Conservation (phyloP, 495 filamentous ascomycete species). For the Stereocaulon alpinum region DNA sequence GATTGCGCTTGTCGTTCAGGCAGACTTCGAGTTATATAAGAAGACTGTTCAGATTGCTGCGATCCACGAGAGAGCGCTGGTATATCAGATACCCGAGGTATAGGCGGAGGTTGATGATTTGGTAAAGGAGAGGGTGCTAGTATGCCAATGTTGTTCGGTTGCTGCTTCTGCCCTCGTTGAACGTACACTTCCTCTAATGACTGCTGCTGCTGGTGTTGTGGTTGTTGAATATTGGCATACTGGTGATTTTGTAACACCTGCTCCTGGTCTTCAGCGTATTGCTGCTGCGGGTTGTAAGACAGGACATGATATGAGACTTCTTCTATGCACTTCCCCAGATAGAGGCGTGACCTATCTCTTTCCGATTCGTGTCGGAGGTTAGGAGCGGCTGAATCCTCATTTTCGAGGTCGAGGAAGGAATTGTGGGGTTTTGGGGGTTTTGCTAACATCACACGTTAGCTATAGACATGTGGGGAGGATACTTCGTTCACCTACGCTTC, state of each 20-base stretch:
- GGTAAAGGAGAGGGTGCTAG: slow-evolving; percentile 36
- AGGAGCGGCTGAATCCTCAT: slow-evolving; percentile 43
- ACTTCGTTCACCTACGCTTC: slow-evolving; percentile 22
- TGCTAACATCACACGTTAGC: slow-evolving; percentile 22
- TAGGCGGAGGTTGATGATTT: slow-evolving; percentile 37
- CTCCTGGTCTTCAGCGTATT: slow-evolving; percentile 31
- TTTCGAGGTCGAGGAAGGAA: slow-evolving; percentile 35
- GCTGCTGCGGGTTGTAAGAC: slow-evolving; percentile 36
- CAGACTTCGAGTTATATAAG: slow-evolving; percentile 22
- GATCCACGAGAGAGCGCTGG: slow-evolving; percentile 27
- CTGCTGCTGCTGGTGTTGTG: slow-evolving; percentile 22
- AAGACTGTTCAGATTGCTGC: slow-evolving; percentile 28
- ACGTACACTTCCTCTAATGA: slow-evolving; percentile 43
- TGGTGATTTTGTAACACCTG: slow-evolving; percentile 33
- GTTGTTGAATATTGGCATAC: slow-evolving; percentile 33
- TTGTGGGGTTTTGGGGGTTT: slow-evolving; percentile 32
- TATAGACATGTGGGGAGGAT: neutral
- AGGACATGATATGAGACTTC: slow-evolving; percentile 47
- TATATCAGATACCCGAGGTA: slow-evolving; percentile 37
- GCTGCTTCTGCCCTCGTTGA: slow-evolving; percentile 32
- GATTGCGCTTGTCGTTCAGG: slow-evolving; percentile 34
- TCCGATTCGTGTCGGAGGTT: slow-evolving; percentile 48
- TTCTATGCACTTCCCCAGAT: slow-evolving; percentile 45
- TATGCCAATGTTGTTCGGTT: slow-evolving; percentile 36
- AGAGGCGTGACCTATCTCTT: slow-evolving; percentile 41